Base-by-base conservation (phyloP, 2,329 filamentous ascomycete species). In the Aureobasidium musti region DNA sequence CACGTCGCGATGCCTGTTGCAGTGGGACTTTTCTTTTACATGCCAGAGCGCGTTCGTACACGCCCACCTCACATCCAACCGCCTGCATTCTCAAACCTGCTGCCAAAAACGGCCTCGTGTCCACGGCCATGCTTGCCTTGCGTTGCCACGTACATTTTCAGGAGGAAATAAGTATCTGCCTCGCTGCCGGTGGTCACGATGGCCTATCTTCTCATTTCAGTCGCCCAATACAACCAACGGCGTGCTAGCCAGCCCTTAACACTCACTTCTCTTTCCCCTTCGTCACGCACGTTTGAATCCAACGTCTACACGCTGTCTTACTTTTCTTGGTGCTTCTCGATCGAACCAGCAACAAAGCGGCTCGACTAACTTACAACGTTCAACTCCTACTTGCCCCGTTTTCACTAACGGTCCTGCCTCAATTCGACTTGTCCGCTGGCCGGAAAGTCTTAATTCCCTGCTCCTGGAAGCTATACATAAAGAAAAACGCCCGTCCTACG, bases 381-480 rank as follows among this genome's bases (percentile, higher is more conserved):
- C 21, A 66, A 52, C 64, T 59, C 59, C 52, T 66, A 52, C 54
- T 54, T 53, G 17, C 52, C 50, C 50, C 63, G 65, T 67, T 61
- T 30, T 30, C 43, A 23, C 49, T 43, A 67, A 67, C 65, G 57
- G 56, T 37, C 66, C 66, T 67, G 60, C 66, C 66, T 64, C 66
- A 43, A 53, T 63, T 67, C 47, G 59, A 73, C 71, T 71, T 71
- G 67, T 74, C 74, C 74, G 74, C 74, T 71, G 74, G 74, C 67
- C 49, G 74, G 74, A 69, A 72, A 73, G 71, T 71, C 68, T 69
- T 50, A 65, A 64, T 52, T 70, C 68, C 67, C 71, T 63, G 69
- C 67, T 53, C 23, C 41, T 21, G 23, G n/a, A 43, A 64, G 61
- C 49, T 68, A 59, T 65, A 66, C 69, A 68, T 69, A 67, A 68